Base-by-base conservation (phyloP, 2,329 filamentous ascomycete genomes). In the Arthrobotrys iridis region DNA sequence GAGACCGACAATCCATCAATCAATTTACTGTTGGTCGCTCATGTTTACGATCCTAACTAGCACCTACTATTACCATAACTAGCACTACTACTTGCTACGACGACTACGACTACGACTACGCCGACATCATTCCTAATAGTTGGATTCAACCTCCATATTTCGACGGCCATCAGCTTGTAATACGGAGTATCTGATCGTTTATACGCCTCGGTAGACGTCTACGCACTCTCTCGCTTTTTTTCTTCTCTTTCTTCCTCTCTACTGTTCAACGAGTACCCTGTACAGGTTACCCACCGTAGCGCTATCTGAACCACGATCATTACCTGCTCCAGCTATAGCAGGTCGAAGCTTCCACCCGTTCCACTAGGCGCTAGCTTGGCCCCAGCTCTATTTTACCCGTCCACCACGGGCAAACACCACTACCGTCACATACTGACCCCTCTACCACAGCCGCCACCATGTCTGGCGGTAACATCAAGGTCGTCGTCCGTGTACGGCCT, bases 401-500 rank as follows among this genome's bases (percentile, higher is more conserved):
- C 55, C 24, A 66, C 15, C 22, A 46, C 48, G 33, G 37, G 20
- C 24, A 8, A 3, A 35, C 37, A 66, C 28, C 30, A 41, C 35
- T n/a, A 41, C 35, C 26, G 18, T 13, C 11, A 48, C 20, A 60
- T n/a, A 37, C 15, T 18, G 37, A 66, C 4, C 40, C 7, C 40
- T 22, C 40, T 11, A 35, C 50, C 18, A 40, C 15, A 52, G 20
- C 52, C 20, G 35, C 35, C 63, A 33, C 67, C 52, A 74, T 72
- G 74, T 74, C 74, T 8, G 67, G 30, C 30, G 93, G 95, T 82
- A 99, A 99, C 82, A 99, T 99, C 83, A 99, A 99, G 90, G 95
- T 99, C 85, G 95, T 99, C 86, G 95, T 99, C 86, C 89, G 95
- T 85, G 90, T 91, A 80, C 89, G 95, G 82, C 95, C 95, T 58